Percentiles rank a stretch among this genome's conserved stretches.
These are phyloP conservation scores for Pulveroboletus sp. DNA, from an alignment of 768 basidiomycete species.

Conservation along the genomic window DNA sequence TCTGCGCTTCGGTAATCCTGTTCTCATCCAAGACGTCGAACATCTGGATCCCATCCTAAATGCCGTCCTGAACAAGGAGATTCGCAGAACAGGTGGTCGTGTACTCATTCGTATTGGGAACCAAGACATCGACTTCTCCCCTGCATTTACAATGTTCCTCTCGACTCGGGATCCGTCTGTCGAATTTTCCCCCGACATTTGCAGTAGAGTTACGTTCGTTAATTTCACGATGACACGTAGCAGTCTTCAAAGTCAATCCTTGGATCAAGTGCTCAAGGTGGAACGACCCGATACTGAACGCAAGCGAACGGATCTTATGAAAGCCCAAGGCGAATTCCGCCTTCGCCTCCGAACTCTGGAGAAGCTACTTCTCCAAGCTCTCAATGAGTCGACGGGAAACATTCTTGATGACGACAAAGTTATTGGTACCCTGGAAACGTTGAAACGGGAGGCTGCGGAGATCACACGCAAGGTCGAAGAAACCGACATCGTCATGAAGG, in stretches of 20 bases:
- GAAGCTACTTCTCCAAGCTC: constrained; percentile 86
- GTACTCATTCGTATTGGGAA: constrained; percentile 94
- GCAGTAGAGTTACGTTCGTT: constrained; percentile 94
- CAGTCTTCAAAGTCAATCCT: constrained; percentile 96
- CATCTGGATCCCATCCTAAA: constrained; percentile 97
- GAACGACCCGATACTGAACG: constrained; percentile 96
- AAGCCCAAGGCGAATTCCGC: constrained; percentile 97
- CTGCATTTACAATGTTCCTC: constrained; percentile 99
- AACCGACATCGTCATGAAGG: constrained; percentile 92
- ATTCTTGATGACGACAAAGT: constrained; percentile 99
- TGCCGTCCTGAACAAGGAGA: constrained; percentile 95
- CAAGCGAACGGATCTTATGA: constrained; percentile 95
- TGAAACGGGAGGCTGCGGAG: constrained; percentile 95
- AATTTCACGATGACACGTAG: constrained; percentile 99
- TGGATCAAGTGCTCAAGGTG: constrained; percentile 95
- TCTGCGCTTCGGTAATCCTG: constrained; percentile 96
- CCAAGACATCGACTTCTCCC: constrained; percentile 99
- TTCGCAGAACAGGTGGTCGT: constrained; percentile 93
- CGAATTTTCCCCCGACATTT: constrained; percentile 97
- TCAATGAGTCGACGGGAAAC: constrained; percentile 96
- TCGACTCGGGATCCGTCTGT: constrained; percentile 96
- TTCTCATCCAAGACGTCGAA: constrained; percentile 97
- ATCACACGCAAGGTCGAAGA: constrained; percentile 95
- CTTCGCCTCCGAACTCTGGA: constrained; percentile 90
- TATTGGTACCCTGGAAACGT: constrained; percentile 90